Evolutionary conservation across 140 eudicot genomes (phyloP).

Genomic region (Stevia rebaudiana): DNA sequence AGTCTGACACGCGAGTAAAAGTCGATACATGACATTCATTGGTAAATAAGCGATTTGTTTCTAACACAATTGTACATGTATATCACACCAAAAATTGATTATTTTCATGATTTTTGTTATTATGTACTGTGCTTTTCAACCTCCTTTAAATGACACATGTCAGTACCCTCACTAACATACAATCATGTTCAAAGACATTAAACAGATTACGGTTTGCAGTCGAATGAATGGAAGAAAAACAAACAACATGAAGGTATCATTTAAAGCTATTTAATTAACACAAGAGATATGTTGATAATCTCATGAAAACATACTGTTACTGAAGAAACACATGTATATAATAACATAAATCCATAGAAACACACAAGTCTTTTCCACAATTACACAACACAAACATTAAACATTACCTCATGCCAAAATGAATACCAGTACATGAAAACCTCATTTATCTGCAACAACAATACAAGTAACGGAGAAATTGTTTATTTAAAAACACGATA

Average conservation of each 20-base stretch:
- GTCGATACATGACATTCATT: too few relatives aligned
- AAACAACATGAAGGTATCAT: neutral
- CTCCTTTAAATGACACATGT: neutral
- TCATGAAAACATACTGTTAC: neutral
- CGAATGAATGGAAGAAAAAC: neutral
- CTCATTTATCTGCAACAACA: conserved; percentile 36
- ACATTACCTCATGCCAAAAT: neutral
- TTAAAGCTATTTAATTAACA: too few relatives aligned
- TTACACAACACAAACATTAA: neutral
- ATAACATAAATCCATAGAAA: conserved; percentile 4
- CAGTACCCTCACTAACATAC: neutral
- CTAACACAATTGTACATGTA: too few relatives aligned
- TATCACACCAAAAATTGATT: too few relatives aligned
- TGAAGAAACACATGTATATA: neutral
- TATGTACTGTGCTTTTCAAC: too few relatives aligned
- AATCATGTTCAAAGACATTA: neutral
- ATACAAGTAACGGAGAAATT: conserved; percentile 12
- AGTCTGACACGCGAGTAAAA: too few relatives aligned
- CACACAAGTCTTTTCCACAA: neutral
- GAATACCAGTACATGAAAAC: conserved; percentile 1
- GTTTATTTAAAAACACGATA: neutral
- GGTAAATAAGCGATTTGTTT: too few relatives aligned
- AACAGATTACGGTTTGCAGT: neutral
- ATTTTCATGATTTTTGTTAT: too few relatives aligned
- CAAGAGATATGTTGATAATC: too few relatives aligned